Percentiles rank a stretch among this genome's conserved stretches.
Evolutionary conservation across 139 green algal species (phyloP).

Genomic region (Chlorella sp.): DNA sequence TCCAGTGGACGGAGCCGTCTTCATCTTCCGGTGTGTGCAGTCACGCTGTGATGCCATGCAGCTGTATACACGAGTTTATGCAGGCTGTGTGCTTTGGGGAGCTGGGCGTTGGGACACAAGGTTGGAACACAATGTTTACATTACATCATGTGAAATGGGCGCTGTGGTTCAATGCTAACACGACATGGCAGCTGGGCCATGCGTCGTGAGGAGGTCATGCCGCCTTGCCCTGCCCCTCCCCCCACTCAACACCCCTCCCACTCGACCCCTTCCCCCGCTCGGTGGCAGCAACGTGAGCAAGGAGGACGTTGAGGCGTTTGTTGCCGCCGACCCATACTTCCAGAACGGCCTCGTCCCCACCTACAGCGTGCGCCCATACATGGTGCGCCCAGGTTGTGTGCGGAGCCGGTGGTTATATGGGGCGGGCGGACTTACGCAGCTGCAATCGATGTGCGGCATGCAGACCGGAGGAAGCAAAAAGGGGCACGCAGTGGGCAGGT

Average conservation of each 20-base stretch:
- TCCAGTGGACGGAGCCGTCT: slow-evolving; percentile 69
- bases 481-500: no score
- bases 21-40: slow-evolving; percentile 66
- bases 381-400: slow-evolving; percentile 12
- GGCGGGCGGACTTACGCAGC: no score
- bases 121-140: not conserved
- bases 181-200: no score
- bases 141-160: no score
- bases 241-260: not conserved
- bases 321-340: slow-evolving; percentile 70
- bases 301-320: slow-evolving; percentile 81
- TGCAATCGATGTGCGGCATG: no score
- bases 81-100: slow-evolving; percentile 21
- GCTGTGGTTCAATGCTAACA: no score
- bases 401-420: no score
- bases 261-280: not conserved
- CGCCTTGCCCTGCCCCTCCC: not conserved
- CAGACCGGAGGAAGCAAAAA: no score
- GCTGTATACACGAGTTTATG: no score
- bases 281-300: not conserved
- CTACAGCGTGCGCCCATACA: slow-evolving; percentile 36
- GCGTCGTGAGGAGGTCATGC: not conserved
- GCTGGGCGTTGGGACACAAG: not conserved
- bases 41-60: no score
- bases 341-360: slow-evolving; percentile 68